phyloP scores from a whole-genome alignment of 1,284 basidiomycete species.

The Crepidotus sp. region DNA sequence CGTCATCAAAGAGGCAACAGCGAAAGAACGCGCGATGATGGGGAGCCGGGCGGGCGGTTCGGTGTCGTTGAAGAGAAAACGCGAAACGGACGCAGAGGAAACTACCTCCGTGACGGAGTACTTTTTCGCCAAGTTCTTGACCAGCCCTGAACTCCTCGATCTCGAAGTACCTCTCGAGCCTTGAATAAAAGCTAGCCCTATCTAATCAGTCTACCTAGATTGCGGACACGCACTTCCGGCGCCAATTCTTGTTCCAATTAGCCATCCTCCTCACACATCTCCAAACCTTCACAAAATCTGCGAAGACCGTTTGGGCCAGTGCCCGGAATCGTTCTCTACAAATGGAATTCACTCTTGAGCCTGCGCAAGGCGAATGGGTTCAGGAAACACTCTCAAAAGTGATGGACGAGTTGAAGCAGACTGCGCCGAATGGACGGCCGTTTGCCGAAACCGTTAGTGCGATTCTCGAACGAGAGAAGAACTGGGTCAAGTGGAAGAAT shows the following conservation, averaged over 20 bases:
- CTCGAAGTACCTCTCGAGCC: constrained; percentile 54
- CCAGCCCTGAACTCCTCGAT: constrained; percentile 76
- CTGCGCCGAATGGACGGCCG: constrained; percentile 61
- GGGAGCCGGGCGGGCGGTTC: constrained; percentile 46
- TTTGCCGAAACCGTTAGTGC: constrained; percentile 65
- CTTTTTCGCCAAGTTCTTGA: constrained; percentile 89
- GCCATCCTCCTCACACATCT: constrained; percentile 79
- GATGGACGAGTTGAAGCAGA: constrained; percentile 64
- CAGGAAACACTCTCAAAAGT: constrained; percentile 57
- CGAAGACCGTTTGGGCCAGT: constrained; percentile 54
- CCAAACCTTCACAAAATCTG: constrained; percentile 62
- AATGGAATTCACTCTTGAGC: constrained; percentile 69
- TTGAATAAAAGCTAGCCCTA: neutral
- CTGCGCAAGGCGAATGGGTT: constrained; percentile 62
- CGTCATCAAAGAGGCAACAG: constrained; percentile 74
- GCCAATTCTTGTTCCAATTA: constrained; percentile 85
- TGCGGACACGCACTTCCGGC: constrained; percentile 80
- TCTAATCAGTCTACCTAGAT: constrained; percentile 39
- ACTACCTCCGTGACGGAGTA: constrained; percentile 52
- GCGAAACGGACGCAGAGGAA: constrained; percentile 42
- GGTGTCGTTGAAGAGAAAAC: constrained; percentile 51
- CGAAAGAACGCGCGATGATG: constrained; percentile 76
- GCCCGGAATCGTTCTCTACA: constrained; percentile 64
- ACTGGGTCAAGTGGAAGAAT: constrained; percentile 83
- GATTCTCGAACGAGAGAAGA: constrained; percentile 72